Percentiles rank a stretch among this genome's conserved stretches.
Evolutionary conservation across 2,329 filamentous ascomycete genomes (phyloP).

Genomic region (Pseudocercospora macadamiae): DNA sequence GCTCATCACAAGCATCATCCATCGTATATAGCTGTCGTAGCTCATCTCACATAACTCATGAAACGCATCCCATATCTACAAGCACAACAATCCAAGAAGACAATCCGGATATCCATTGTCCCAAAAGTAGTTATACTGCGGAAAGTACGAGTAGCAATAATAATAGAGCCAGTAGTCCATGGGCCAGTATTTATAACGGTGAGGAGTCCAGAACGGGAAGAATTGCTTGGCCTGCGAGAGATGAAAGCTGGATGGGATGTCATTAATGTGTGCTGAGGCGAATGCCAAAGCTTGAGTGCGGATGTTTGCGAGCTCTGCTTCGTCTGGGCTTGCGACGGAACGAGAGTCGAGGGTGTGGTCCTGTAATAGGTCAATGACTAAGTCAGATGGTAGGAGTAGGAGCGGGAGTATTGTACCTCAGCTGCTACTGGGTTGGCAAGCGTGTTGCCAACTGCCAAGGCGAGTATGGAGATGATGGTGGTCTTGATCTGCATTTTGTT

Average conservation of each 20-base stretch:
- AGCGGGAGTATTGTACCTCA: background rate
- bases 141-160: background rate
- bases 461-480: background rate
- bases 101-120: no score
- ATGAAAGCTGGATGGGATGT: background rate
- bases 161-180: background rate
- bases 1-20: no score
- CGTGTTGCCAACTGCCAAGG: background rate
- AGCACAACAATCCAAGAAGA: no score
- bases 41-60: no score
- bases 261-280: background rate
- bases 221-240: background rate
- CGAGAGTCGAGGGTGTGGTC: background rate
- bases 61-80: no score
- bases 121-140: no score
- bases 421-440: background rate
- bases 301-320: background rate
- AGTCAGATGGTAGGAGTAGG: background rate
- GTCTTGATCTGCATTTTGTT: background rate
- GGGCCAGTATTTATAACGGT: background rate
- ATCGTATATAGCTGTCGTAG: no score
- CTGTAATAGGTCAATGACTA: background rate
- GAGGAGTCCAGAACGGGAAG: background rate
- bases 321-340: background rate
- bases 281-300: background rate